These are phyloP conservation scores for Priceomyces castillae DNA, from an alignment of 805 yeast genomes.

Conservation along the genomic window DNA sequence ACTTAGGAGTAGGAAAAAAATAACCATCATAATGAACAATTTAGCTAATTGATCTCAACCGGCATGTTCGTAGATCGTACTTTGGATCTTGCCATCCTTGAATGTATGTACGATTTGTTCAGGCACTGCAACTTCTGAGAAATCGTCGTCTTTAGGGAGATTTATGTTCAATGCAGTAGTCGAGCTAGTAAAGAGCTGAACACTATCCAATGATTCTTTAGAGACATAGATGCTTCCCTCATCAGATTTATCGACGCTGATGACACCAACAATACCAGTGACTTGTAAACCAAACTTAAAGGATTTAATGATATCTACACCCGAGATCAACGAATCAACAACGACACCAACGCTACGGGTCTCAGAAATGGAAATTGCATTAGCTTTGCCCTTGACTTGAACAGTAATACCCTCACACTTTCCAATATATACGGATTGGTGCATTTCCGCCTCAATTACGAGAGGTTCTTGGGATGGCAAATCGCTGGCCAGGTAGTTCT, in stretches of 20 bases:
- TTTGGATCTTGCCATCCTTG: constrained; percentile 57
- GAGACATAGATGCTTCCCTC: constrained; percentile 80
- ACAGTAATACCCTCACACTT: constrained; percentile 71
- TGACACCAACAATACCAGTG: constrained; percentile 75
- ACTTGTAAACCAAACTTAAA: constrained; percentile 81
- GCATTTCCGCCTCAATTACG: constrained; percentile 72
- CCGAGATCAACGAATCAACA: constrained; percentile 80
- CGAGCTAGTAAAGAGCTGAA: constrained; percentile 73
- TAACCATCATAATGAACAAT: no score
- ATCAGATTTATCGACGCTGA: constrained; percentile 85
- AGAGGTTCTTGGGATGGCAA: constrained; percentile 52
- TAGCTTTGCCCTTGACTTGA: constrained; percentile 87
- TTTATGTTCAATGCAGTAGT: constrained; percentile 85
- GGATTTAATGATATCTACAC: constrained; percentile 84
- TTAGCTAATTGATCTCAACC: no score
- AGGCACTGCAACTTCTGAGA: constrained; percentile 78
- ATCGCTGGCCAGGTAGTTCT: constrained; percentile 61
- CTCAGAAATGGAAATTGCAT: constrained; percentile 77
- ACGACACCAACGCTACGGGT: constrained; percentile 73
- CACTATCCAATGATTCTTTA: constrained; percentile 61
- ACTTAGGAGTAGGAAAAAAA: no score
- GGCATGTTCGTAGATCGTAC: constrained; percentile 78
- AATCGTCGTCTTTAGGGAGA: constrained; percentile 72
- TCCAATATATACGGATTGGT: constrained; percentile 87
- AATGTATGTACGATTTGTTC: constrained; percentile 85